Base-by-base conservation (phyloP, 805 yeast species). In the Starmera quercuum region DNA sequence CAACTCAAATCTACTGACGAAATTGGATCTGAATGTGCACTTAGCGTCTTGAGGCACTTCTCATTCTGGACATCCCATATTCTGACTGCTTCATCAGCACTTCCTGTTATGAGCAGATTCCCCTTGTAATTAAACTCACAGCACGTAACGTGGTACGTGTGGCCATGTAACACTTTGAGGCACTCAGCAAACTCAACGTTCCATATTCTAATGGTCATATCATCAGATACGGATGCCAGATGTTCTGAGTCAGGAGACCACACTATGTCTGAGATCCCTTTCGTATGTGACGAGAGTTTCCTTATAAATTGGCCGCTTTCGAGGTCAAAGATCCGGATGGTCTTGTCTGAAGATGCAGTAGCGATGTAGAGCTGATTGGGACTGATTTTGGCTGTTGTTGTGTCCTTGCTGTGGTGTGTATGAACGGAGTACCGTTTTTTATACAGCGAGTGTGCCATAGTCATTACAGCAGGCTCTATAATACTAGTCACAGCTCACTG, bases 1-100 rank as follows among this genome's bases (percentile, higher is more conserved):
- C 73, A 76, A 2, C 83, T 74, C 31, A 90, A 59, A 46, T 85
- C 79, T 2, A 88, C 63, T 0, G 84, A 69, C 16, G 84, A 75
- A 2, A 92, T 83, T 0, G 97, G 94, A 45, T 86, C 97, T 0
- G 94, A 75, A 58, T 90, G 98, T 0, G 97, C 97, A 26, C 95
- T 82, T 32, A 90, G 61, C 0, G 94, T 84, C 49, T 82, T 78
- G 46, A 86, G 59, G 36, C 83, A 72, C 26, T 68, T 68, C 1
- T 94, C 94, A 14, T 74, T 63, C 21, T 66, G 63, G 2, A 81
- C 72, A 56, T 90, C 96, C 98, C 98, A 90, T 3, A 90, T 69
- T 33, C 88, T 71, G 12, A 92, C 78, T 33, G 90, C 85, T 52
- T 90, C 97, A 56, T 90, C 98, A 32, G 92, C 75, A 1, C 94